Percentiles rank a stretch among this genome's conserved stretches.
Conservation (phyloP, 2,329 filamentous ascomycete species). For the Aureobasidium sp. region DNA sequence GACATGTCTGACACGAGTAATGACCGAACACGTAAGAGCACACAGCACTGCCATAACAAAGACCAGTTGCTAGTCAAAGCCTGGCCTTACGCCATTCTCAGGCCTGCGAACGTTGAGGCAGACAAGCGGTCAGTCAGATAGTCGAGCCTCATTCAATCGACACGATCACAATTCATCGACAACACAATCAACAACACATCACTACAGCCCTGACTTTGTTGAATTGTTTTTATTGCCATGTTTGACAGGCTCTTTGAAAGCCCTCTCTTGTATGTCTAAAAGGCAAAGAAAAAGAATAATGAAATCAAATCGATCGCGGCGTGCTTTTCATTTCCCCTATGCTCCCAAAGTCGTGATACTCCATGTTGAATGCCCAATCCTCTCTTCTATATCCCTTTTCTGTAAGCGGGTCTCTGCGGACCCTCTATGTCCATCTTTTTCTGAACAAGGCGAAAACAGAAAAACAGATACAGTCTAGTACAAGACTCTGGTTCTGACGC, state of each 20-base stretch:
- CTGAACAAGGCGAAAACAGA: neutral
- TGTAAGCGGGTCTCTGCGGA: neutral
- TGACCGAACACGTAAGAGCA: neutral
- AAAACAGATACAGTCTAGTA: constrained; percentile 27
- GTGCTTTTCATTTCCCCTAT: neutral
- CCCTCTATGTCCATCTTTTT: neutral
- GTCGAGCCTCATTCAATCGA: neutral
- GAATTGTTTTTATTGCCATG: neutral
- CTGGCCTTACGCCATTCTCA: neutral
- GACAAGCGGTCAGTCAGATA: neutral
- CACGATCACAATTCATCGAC: neutral
- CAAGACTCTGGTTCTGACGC: constrained; percentile 41
- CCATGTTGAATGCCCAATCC: constrained; percentile 12
- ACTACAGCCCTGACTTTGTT: neutral
- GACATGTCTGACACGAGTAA: neutral
- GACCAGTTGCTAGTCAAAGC: neutral
- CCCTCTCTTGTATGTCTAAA: neutral
- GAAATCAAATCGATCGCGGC: neutral
- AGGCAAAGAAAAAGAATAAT: neutral
- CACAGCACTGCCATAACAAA: neutral
- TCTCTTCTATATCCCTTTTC: neutral
- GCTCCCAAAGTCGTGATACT: constrained; percentile 5
- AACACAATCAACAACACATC: neutral
- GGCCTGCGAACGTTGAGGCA: neutral
- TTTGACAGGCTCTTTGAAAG: neutral